phyloP scores from a whole-genome alignment of 495 filamentous ascomycete species.

The Glarea lozoyensis region DNA sequence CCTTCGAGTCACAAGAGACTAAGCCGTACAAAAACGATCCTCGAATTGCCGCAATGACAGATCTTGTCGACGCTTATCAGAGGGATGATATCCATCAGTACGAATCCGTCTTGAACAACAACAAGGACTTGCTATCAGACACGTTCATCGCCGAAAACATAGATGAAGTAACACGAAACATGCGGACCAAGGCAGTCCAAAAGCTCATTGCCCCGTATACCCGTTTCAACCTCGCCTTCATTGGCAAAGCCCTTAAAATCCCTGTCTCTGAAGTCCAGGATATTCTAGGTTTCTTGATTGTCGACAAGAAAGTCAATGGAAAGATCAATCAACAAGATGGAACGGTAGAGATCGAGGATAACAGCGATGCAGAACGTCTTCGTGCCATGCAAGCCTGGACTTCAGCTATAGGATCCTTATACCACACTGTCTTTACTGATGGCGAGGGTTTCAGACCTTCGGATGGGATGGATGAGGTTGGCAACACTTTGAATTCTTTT shows the following conservation, averaged over 20 bases:
- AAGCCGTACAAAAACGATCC: conserved; percentile 96
- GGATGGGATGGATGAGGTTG: conserved; percentile 6
- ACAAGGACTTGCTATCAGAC: conserved; percentile 82
- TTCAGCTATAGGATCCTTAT: conserved; percentile 56
- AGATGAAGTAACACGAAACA: conserved; percentile 95
- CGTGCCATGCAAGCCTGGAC: conserved; percentile 67
- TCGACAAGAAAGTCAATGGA: conserved; percentile 76
- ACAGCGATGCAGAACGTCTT: conserved; percentile 64
- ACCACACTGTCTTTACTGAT: conserved; percentile 56
- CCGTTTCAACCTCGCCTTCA: conserved; percentile 76
- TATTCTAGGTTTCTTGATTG: conserved; percentile 85
- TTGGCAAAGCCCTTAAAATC: conserved; percentile 79
- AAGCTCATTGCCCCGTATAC: conserved; percentile 95
- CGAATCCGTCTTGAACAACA: conserved; percentile 76
- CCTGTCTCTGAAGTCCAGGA: conserved; percentile 80
- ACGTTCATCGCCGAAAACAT: conserved; percentile 99
- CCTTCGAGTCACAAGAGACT: conserved; percentile 98
- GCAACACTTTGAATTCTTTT: no score
- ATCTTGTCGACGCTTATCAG: conserved; percentile 93
- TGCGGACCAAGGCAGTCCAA: conserved; percentile 90
- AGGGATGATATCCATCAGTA: conserved; percentile 90
- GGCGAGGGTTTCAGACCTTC: conserved; percentile 57
- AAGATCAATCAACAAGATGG: conserved; percentile 84
- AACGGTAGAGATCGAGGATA: conserved; percentile 69
- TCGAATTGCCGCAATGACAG: conserved; percentile 92